Evolutionary conservation across 345 rosid genomes (phyloP).

Genomic region (Eucalyptus decipiens): DNA sequence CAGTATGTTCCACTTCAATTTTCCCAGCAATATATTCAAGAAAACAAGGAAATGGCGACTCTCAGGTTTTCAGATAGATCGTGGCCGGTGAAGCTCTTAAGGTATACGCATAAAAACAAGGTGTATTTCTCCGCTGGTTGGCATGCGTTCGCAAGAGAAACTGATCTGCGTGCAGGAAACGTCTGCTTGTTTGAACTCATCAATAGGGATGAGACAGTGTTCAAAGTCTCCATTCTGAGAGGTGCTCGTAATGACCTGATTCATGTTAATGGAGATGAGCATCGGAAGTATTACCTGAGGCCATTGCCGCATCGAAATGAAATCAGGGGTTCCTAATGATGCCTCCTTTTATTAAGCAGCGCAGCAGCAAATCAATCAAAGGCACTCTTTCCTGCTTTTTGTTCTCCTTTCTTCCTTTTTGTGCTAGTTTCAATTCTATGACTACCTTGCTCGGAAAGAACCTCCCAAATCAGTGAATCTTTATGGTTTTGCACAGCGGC

Average conservation of each 20-base stretch:
- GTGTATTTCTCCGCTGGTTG: not conserved
- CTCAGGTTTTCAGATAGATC: not conserved
- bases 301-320: not conserved
- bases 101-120: not conserved
- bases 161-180: not conserved
- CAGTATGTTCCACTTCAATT: not conserved
- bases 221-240: not conserved
- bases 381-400: not conserved
- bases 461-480: not conserved
- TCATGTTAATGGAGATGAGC: not conserved
- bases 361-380: not conserved
- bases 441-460: not conserved
- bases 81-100: not conserved
- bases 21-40: not conserved
- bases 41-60: not conserved
- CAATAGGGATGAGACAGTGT: not conserved
- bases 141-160: not conserved
- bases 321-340: not conserved
- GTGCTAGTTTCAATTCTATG: not conserved
- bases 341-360: not conserved
- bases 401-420: not conserved
- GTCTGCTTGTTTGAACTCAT: not conserved
- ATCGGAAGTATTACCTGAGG: not conserved
- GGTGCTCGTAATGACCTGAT: not conserved
- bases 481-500: not conserved